Evolutionary conservation across 2,329 filamentous ascomycete genomes (phyloP).

Genomic region (Boeremia exigua): DNA sequence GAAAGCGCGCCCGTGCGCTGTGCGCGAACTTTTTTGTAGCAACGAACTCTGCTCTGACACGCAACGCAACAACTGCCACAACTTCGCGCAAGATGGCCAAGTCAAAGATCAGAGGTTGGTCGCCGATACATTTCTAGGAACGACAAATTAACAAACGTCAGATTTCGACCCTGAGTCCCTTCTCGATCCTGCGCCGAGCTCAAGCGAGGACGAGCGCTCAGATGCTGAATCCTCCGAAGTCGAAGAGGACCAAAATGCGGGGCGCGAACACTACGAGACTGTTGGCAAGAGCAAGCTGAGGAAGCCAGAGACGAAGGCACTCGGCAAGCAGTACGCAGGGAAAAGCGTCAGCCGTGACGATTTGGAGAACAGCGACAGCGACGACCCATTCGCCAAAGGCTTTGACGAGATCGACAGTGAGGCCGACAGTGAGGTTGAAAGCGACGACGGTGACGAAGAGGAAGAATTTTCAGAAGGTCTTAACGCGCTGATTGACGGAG

Average conservation of each 20-base stretch:
- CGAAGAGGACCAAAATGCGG: slow-evolving; percentile 58
- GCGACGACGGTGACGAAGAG: slow-evolving; percentile 31
- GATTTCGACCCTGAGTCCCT: slow-evolving; percentile 82
- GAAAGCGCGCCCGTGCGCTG: slow-evolving; percentile 11
- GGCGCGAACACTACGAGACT: slow-evolving; percentile 84
- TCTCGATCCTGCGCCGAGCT: slow-evolving; percentile 61
- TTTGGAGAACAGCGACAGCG: slow-evolving; percentile 61
- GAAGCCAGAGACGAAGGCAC: slow-evolving; percentile 69
- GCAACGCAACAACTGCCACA: not conserved
- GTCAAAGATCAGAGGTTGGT: slow-evolving; percentile 40
- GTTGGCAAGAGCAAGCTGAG: slow-evolving; percentile 88
- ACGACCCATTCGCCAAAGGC: slow-evolving; percentile 55
- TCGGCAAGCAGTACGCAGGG: slow-evolving; percentile 84
- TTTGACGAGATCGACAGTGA: slow-evolving; percentile 51
- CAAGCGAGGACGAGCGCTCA: slow-evolving; percentile 63
- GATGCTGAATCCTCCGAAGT: slow-evolving; percentile 54
- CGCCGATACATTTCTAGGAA: accelerated
- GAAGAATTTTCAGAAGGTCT: slow-evolving; percentile 37
- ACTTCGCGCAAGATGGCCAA: slow-evolving; percentile 32
- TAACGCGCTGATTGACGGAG: slow-evolving; percentile 53
- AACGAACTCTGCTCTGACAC: slow-evolving; percentile 25
- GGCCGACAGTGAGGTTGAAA: slow-evolving; percentile 34
- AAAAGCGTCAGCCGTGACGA: slow-evolving; percentile 74
- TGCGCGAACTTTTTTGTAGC: slow-evolving; percentile 39
- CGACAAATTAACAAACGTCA: slow-evolving; percentile 43